Percentiles rank a stretch among this genome's conserved stretches.
Evolutionary conservation across 495 filamentous ascomycete genomes (phyloP).

Genomic region (Xylaria grammica): DNA sequence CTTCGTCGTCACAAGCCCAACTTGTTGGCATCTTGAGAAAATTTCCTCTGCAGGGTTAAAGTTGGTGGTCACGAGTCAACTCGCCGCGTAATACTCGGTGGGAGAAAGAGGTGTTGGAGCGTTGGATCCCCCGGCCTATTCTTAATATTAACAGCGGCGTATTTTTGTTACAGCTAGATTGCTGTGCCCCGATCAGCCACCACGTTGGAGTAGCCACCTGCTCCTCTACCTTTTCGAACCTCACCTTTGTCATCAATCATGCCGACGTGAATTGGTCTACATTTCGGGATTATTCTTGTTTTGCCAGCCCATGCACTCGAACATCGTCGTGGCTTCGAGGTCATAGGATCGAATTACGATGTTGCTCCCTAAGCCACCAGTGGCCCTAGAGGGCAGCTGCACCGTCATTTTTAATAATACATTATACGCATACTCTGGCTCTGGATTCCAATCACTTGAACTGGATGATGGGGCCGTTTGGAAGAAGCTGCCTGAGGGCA

Average conservation of each 20-base stretch:
- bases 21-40: background rate
- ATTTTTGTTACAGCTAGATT: slow-evolving; percentile 22
- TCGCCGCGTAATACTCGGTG: background rate
- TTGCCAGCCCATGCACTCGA: background rate
- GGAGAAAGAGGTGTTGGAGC: background rate
- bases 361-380: slow-evolving; percentile 67
- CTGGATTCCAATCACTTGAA: slow-evolving; percentile 75
- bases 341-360: slow-evolving; percentile 45
- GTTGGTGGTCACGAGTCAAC: background rate
- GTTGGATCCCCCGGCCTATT: background rate
- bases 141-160: background rate
- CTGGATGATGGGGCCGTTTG: slow-evolving; percentile 73
- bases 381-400: slow-evolving; percentile 74
- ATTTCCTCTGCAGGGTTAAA: background rate
- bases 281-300: slow-evolving; percentile 4
- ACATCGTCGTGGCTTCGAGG: slow-evolving; percentile 18
- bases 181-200: slow-evolving; percentile 27
- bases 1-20: background rate
- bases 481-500: slow-evolving; percentile 65
- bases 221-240: background rate
- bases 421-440: slow-evolving; percentile 80
- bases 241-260: slow-evolving; percentile 10
- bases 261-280: slow-evolving; percentile 13
- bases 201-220: slow-evolving; percentile 15
- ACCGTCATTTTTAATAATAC: slow-evolving; percentile 82